These are phyloP conservation scores for Paracoccidioides lutzii DNA, from an alignment of 2,329 filamentous ascomycete genomes.

Conservation along the genomic window DNA sequence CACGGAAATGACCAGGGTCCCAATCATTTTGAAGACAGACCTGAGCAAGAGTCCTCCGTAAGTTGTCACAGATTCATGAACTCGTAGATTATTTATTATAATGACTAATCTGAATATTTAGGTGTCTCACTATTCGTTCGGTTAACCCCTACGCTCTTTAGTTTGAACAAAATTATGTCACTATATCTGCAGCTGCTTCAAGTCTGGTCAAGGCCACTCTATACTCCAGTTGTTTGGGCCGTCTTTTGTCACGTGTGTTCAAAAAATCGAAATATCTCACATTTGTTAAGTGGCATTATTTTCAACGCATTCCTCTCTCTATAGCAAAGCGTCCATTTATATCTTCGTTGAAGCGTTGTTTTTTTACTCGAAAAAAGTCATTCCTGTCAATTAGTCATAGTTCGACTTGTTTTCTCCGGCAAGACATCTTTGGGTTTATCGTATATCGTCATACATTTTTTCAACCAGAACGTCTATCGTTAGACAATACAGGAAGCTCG, in stretches of 20 bases:
- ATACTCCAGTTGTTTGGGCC: neutral
- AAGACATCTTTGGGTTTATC: neutral
- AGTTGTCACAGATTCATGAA: constrained; percentile 36
- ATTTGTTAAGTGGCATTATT: neutral
- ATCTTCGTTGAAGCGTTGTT: neutral
- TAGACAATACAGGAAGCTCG: neutral
- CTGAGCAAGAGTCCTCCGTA: constrained; percentile 98
- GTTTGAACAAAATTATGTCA: constrained; percentile 4
- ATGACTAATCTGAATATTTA: constrained; percentile 18
- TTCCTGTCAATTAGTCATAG: neutral
- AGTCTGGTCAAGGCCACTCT: neutral
- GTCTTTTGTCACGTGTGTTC: neutral
- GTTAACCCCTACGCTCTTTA: constrained; percentile 40
- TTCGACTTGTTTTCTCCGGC: neutral
- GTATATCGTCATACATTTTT: neutral
- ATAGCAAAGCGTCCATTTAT: neutral
- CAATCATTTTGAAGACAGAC: constrained; percentile 97
- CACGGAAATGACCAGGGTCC: constrained; percentile 91
- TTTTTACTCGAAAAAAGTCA: neutral
- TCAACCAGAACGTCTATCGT: neutral
- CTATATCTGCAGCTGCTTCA: neutral
- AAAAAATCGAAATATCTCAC: neutral
- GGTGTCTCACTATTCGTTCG: constrained; percentile 39
- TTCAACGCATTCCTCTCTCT: neutral
- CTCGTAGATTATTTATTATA: too few species aligned